Evolutionary conservation across 2,329 filamentous ascomycete species (phyloP), one percentile per base, ranked within the genome.

Genomic region (Arachnomyces sp.): DNA sequence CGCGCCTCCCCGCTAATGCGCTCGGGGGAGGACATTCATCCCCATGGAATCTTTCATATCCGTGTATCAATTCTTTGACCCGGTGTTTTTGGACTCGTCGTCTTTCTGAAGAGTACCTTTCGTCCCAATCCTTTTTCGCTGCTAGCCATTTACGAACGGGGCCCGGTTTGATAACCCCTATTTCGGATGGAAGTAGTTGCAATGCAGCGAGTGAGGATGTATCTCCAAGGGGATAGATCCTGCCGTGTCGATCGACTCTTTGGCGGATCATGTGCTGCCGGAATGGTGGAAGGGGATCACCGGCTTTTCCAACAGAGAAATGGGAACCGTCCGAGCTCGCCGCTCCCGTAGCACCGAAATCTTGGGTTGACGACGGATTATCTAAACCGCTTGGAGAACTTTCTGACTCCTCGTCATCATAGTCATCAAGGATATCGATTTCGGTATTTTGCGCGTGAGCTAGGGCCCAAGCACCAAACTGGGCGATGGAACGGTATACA

Each of bases 391-490:
- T 65, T 2, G 79, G 81, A 1, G 84, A 87, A 35, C 89, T 84
- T 18, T 87, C 65, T 0, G 84, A 90, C 36, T 88, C 76, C 8
- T 76, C 70, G 48, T 89, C 84, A 25, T 25, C 20, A 9, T 25
- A 25, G 44, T 93, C 85, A 44, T 89, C 82, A 28, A 82, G 61
- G 28, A 94, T 90, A 13, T 92, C 84, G 40, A 94, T 89, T 1
- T 78, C 77, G 1, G 74, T 77, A 44, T 86, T 74, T 56, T 95
- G 89, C 0, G 88, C 87, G 48, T 82, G 73, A 1, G 89, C 86
- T 15, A 95, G 71, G 0, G 84, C 83, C 89, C 89, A 96, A 0
- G 89, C 87, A 2, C 88, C 84, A 55, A 98, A 96, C 51, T 95
- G 90, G 0, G 92, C 84, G 38, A 95, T 79, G 1, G 86, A 85